Evolutionary conservation across 768 basidiomycete species (phyloP), one percentile per base, ranked within the genome.

Genomic region (Daedaleopsis sinensis): DNA sequence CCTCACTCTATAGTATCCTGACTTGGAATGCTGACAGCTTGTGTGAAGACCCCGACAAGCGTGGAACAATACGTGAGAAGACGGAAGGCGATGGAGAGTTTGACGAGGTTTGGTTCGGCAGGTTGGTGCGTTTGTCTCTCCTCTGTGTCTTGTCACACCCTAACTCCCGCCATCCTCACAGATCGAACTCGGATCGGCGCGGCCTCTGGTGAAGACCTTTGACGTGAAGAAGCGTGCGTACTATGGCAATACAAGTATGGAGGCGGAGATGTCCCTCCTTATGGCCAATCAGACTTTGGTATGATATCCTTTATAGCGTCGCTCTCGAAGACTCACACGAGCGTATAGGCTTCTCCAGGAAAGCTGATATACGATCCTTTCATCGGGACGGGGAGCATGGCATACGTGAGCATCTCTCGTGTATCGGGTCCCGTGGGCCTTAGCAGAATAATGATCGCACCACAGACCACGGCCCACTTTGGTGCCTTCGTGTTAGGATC

Each of bases 171-270:
- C 1, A 32, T 32, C 59, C 55, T 12, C 57, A 15, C 77, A 83
- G 91, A 62, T 88, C 52, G 77, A 78, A 62, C 82, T 88, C 68
- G 89, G 89, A 15, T 79, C 82, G 27, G 90, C 92, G 0, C 85
- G 96, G 6, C 70, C 78, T 3, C 78, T 96, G 37, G 80, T 94
- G 51, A 73, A 77, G 51, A 82, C 77, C 55, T 96, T 93, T 62
- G 89, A 93, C 62, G 90, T 99, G 52, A 98, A 97, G 74, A 93
- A 93, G 67, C 83, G 97, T 10, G 77, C 78, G 15, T 98, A 91
- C 70, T 98, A 87, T 72, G 97, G 97, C 3, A 99, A 96, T 66
- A 99, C 97, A 0, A 93, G 92, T 68, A 99, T 99, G 97, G 96
- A 97, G 67, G 87, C 96, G 0, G 95, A 98, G 72, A 89, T 98